Evolutionary conservation across 805 yeast genomes (phyloP), one percentile per base, ranked within the genome.

Genomic region (Clavispora santaluciae): DNA sequence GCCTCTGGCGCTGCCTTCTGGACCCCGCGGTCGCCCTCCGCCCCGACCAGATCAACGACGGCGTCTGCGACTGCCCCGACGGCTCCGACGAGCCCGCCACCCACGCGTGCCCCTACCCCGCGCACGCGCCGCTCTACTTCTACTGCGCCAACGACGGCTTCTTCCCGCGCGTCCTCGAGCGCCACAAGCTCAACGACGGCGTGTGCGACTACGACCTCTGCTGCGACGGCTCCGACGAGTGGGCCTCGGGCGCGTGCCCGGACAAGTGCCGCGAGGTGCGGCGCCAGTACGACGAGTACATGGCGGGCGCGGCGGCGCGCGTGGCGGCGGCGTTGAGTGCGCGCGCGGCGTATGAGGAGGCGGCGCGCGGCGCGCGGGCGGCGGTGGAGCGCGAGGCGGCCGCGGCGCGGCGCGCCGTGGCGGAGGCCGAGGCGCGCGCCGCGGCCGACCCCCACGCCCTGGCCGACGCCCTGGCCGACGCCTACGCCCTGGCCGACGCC

Each of bases 21-120:
- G 73, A 85, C 54, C 83, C 93, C 0, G 73, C 77, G n/a, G 76
- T 88, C 5, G 68, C 67, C 16, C 62, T 91, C 15, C 69, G 81
- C 30, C 68, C 69, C 38, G 66, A 66, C 26, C 85, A 81, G 54
- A 73, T 91, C 51, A 91, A 91, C 59, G 97, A 93, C 60, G 84
- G 89, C 52, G 83, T 74, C 56, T 91, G 98, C 63, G 98, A 93
- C 56, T 91, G 98, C 66, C 97, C 97, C 0, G 99, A 93, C 64
- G 98, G 98, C 0, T 80, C 90, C 4, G 99, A 93, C 64, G 98
- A 93, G 60, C 96, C 97, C 0, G 97, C 97, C 0, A 91, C 98
- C 1, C 68, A 83, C 29, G 96, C 96, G 0, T 91, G 98, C 60
- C 54, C 60, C 1, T 54, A 40, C 37, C 46, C 50, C 11, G 61